phyloP scores from a whole-genome alignment of 331 rosid species.

The Quercus lobata region DNA sequence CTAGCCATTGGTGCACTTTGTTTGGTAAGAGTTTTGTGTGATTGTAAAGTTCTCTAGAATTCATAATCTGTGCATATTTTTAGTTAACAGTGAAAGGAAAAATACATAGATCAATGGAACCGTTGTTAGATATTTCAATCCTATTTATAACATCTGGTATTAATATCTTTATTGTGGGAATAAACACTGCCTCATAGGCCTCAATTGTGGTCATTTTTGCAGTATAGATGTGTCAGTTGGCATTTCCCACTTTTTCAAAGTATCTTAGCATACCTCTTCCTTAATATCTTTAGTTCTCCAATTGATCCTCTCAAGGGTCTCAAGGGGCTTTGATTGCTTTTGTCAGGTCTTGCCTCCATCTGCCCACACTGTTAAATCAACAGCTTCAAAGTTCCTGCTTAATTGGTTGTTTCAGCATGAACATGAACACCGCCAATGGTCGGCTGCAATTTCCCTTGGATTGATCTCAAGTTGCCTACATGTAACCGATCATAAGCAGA shows the following conservation, averaged over 20 bases:
- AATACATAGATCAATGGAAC: neutral
- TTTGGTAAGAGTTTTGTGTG: conserved; percentile 51
- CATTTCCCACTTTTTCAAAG: conserved; percentile 13
- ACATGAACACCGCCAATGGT: conserved; percentile 92
- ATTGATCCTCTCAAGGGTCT: neutral
- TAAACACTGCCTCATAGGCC: neutral
- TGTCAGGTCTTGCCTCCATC: conserved; percentile 89
- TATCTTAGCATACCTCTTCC: conserved; percentile 5
- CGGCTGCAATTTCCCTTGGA: conserved; percentile 95
- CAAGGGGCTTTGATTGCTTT: conserved; percentile 9
- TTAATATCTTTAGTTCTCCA: too few relatives aligned
- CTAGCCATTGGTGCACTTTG: conserved; percentile 94
- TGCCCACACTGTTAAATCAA: conserved; percentile 79
- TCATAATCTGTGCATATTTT: conserved; percentile 10
- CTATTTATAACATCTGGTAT: neutral
- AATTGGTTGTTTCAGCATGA: conserved; percentile 89
- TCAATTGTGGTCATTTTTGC: conserved; percentile 9
- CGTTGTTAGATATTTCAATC: neutral
- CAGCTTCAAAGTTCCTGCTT: conserved; percentile 87
- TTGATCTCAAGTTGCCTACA: conserved; percentile 87
- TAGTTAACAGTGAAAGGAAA: neutral
- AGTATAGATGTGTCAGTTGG: conserved; percentile 16
- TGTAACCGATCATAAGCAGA: conserved; percentile 85
- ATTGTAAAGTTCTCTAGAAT: conserved; percentile 1
- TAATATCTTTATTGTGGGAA: conserved; percentile 9